A percentile compares a stretch with the other conserved stretches of the same genome.
These are phyloP conservation scores for Monosporozyma unispora DNA, from an alignment of 805 yeast species.

Conservation along the genomic window DNA sequence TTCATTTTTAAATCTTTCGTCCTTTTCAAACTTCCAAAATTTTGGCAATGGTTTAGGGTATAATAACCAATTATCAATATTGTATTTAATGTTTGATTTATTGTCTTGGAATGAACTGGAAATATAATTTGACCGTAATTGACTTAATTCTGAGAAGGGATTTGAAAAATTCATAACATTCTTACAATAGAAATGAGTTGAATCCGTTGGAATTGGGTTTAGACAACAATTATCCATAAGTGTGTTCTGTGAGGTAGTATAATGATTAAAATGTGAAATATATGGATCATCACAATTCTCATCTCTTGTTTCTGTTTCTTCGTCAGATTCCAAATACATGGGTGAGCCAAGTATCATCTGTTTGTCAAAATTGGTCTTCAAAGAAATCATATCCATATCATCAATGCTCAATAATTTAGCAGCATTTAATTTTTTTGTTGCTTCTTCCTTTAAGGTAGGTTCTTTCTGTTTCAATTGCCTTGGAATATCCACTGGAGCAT, in stretches of 20 bases:
- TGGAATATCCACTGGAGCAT: constrained; percentile 4
- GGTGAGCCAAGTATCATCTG: constrained; percentile 29
- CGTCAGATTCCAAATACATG: constrained; percentile 22
- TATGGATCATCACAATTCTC: constrained; percentile 3
- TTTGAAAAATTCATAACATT: constrained; percentile 9
- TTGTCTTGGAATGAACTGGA: constrained; percentile 56
- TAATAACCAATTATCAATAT: constrained; percentile 51
- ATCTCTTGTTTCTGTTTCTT: constrained; percentile 5
- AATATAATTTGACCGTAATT: constrained; percentile 59
- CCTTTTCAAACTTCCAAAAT: constrained; percentile 34
- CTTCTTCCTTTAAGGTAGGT: constrained; percentile 5
- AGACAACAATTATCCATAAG: not conserved
- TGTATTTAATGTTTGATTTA: constrained; percentile 64
- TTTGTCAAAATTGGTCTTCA: constrained; percentile 23
- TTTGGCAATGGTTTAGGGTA: constrained; percentile 66
- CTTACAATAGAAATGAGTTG: constrained; percentile 8
- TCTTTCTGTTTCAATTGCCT: not conserved
- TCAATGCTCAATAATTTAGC: constrained; percentile 17
- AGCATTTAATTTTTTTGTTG: not conserved
- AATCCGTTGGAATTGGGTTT: constrained; percentile 7
- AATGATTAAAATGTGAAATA: not conserved
- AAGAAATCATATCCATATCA: constrained; percentile 26
- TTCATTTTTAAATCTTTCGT: constrained; percentile 21
- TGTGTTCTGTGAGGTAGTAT: not conserved
- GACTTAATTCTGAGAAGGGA: constrained; percentile 26